Base-by-base conservation (phyloP, 2,329 filamentous ascomycete genomes). In the Fusarium duplospermum region DNA sequence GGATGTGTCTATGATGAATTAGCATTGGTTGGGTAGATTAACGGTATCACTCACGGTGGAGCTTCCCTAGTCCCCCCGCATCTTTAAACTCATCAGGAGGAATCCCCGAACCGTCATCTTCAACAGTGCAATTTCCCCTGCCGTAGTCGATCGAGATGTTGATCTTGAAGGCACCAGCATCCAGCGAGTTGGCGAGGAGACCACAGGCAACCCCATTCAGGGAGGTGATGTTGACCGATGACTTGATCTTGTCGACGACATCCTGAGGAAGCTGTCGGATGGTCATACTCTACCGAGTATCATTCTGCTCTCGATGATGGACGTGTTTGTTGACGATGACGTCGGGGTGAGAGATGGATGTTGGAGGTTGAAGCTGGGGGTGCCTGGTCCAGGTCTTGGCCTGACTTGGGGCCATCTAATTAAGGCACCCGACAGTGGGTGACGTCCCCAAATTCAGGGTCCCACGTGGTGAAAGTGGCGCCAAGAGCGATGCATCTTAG, bases 71-170 rank as follows among this genome's bases (percentile, higher is more conserved):
- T 0, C 93, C 92, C 6, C 94, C 94, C 54, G 83, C 81, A 4
- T 89, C 85, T n/a, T 79, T 79, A 76, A 98, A 98, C 75, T 98
- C 95, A 2, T 81, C 78, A 1, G 93, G 89, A 2, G 86, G 80
- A 54, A 99, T 97, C 0, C 96, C 96, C 18, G 85, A 66, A 2
- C 96, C 96, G 82, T 98, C 89, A 80, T 99, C 96, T 78, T 97
- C 93, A 6, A 98, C 89, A 0, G 88, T 87, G 81, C 95, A 98
- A 75, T 89, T 90, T 6, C 95, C 96, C 27, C 92, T 91, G 62
- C 83, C 82, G 80, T 94, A 94, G 82, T 98, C 93, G 24, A 98
- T 85, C 1, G 87, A 88, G 64, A 97, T 86, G 62, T 89, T 89
- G 71, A 98, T 84, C 64, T 88, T 93, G 36, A 86, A 88, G 18